Conservation (phyloP, 768 basidiomycete species). For the Lentinus tigrinus region DNA sequence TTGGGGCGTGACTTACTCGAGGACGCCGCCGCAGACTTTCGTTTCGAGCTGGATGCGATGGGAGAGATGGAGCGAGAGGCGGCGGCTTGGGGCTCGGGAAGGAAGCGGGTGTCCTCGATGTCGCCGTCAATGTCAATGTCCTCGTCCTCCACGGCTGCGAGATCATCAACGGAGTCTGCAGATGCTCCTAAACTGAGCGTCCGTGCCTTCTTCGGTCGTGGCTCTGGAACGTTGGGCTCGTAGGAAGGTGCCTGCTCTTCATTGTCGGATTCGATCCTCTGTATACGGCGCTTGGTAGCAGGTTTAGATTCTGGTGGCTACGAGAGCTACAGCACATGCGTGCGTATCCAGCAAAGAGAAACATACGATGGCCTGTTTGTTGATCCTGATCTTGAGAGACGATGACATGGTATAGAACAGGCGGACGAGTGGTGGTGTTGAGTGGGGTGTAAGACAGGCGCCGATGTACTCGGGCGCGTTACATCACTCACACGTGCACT, state of each 20-base stretch:
- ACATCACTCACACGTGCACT: neutral
- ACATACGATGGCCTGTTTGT: slow-evolving; percentile 8
- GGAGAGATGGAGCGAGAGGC: slow-evolving; percentile 4
- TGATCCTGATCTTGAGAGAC: slow-evolving; percentile 25
- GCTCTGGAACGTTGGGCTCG: slow-evolving; percentile 14
- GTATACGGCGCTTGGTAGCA: slow-evolving; percentile 19
- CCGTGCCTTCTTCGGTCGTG: slow-evolving; percentile 18
- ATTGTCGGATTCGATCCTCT: slow-evolving; percentile 28
- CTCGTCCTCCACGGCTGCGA: slow-evolving; percentile 26
- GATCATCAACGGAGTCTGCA: slow-evolving; percentile 28
- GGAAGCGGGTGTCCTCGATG: slow-evolving; percentile 25
- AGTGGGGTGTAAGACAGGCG: neutral
- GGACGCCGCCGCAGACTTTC: neutral
- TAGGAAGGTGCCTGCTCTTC: slow-evolving; percentile 20
- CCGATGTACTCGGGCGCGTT: neutral
- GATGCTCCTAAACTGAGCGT: slow-evolving; percentile 14
- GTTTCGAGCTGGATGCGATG: neutral
- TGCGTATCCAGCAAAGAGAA: neutral
- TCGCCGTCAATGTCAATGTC: slow-evolving; percentile 26
- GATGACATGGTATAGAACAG: neutral
- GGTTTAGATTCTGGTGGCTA: neutral
- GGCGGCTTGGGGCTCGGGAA: slow-evolving; percentile 9
- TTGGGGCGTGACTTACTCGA: slow-evolving; percentile 8
- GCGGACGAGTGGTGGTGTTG: neutral
- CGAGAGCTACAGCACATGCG: neutral